phyloP scores from a whole-genome alignment of 805 yeast genomes.

The Spathaspora passalidarum region DNA sequence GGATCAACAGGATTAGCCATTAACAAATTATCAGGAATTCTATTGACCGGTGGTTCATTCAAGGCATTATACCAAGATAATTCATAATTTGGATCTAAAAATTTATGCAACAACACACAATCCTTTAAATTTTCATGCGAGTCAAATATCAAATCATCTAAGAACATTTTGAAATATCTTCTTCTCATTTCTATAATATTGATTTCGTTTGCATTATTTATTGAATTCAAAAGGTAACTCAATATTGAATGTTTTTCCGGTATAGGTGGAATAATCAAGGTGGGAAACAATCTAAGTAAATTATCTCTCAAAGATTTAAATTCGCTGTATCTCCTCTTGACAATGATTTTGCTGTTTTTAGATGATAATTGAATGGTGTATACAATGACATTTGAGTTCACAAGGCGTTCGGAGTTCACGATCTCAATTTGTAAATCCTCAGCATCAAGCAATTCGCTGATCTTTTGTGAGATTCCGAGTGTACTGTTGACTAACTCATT shows the following conservation, averaged over 20 bases:
- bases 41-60: conserved; percentile 43
- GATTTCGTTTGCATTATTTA: conserved; percentile 33
- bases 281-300: conserved; percentile 36
- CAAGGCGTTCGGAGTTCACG: conserved; percentile 32
- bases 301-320: conserved; percentile 41
- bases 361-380: conserved; percentile 31
- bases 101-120: conserved; percentile 42
- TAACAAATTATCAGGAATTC: conserved; percentile 46
- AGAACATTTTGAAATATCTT: conserved; percentile 43
- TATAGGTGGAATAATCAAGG: conserved; percentile 40
- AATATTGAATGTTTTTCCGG: conserved; percentile 48
- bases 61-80: conserved; percentile 50
- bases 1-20: conserved; percentile 52
- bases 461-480: conserved; percentile 27
- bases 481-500: conserved; percentile 27
- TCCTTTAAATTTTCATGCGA: conserved; percentile 25
- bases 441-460: conserved; percentile 26
- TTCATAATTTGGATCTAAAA: conserved; percentile 50
- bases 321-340: conserved; percentile 42
- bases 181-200: conserved; percentile 47
- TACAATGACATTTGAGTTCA: conserved; percentile 35
- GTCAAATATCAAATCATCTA: conserved; percentile 36
- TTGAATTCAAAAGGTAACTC: conserved; percentile 37
- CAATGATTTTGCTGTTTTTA: conserved; percentile 21
- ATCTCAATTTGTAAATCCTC: conserved; percentile 27